These are phyloP conservation scores for Phyllosticta ampelicida DNA, from an alignment of 2,329 filamentous ascomycete genomes.

Conservation along the genomic window DNA sequence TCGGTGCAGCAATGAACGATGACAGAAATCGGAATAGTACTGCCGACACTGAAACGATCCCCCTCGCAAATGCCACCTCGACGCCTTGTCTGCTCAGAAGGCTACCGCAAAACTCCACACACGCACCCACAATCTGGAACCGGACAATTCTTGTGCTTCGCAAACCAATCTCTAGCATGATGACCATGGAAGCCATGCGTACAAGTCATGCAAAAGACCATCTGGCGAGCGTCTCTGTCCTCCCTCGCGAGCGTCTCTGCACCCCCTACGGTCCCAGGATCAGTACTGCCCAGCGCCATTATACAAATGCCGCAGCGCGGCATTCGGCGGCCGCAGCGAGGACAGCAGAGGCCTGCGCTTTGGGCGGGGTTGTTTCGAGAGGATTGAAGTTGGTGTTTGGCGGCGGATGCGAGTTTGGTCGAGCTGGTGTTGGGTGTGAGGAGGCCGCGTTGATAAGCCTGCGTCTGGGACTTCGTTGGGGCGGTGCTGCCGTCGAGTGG, in stretches of 20 bases:
- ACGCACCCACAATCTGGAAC: constrained; percentile 45
- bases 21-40: too few relatives aligned
- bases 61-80: too few relatives aligned
- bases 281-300: constrained; percentile 49
- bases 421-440: constrained; percentile 4
- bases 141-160: constrained; percentile 42
- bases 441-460: constrained; percentile 21
- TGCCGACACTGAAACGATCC: too few relatives aligned
- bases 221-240: constrained; percentile 43
- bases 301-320: constrained; percentile 53
- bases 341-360: constrained; percentile 43
- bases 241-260: constrained; percentile 26
- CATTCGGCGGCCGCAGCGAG: constrained; percentile 51
- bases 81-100: not conserved
- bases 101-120: constrained; percentile 34
- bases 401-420: constrained; percentile 1
- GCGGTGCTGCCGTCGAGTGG: not conserved
- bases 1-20: too few relatives aligned
- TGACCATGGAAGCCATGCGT: constrained; percentile 54
- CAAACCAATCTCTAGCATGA: constrained; percentile 54
- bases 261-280: constrained; percentile 36
- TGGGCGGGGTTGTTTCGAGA: constrained; percentile 11
- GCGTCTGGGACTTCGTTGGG: not conserved
- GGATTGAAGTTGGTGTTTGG: constrained; percentile 7
- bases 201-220: constrained; percentile 52